Percentiles rank a stretch among this genome's conserved stretches.
These are phyloP conservation scores for Silene vulgaris DNA, from an alignment of 179 eudicot species.

Conservation along the genomic window DNA sequence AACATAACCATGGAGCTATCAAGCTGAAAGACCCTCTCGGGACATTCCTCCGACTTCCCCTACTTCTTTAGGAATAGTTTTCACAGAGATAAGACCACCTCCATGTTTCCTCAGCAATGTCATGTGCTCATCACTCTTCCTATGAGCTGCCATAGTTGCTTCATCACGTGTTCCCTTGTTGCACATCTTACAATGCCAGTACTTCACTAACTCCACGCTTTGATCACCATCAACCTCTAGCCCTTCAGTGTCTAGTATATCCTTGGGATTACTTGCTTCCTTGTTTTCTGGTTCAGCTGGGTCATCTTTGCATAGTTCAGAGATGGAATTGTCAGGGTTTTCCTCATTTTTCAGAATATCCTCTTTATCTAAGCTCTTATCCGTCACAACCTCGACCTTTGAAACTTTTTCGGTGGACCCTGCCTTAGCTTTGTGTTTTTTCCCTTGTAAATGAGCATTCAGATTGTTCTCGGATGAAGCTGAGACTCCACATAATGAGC, in stretches of 20 bases:
- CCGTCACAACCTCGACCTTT: neutral
- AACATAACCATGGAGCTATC: neutral
- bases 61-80: slow-evolving; percentile 15
- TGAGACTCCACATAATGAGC: slow-evolving; percentile 29
- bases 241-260: slow-evolving; percentile 4
- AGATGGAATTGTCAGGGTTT: neutral
- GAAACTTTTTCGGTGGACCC: slow-evolving; percentile 6
- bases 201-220: slow-evolving; percentile 23
- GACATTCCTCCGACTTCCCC: slow-evolving; percentile 13
- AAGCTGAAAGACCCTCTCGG: neutral
- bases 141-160: slow-evolving; percentile 30
- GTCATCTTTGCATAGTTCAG: slow-evolving; percentile 5
- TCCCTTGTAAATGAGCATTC: slow-evolving; percentile 28
- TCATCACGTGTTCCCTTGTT: slow-evolving; percentile 28
- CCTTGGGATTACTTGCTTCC: neutral
- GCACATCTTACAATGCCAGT: slow-evolving; percentile 33
- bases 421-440: slow-evolving; percentile 31
- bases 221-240: neutral
- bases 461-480: slow-evolving; percentile 30
- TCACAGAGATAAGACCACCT: slow-evolving; percentile 31
- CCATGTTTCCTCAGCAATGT: slow-evolving; percentile 22
- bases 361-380: slow-evolving; percentile 5
- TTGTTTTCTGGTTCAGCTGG: slow-evolving; percentile 15
- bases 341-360: neutral
- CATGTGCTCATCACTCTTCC: slow-evolving; percentile 30